Evolutionary conservation across 2,329 filamentous ascomycete species (phyloP), one percentile per base, ranked within the genome.

Genomic region (Monosporascus sp.): DNA sequence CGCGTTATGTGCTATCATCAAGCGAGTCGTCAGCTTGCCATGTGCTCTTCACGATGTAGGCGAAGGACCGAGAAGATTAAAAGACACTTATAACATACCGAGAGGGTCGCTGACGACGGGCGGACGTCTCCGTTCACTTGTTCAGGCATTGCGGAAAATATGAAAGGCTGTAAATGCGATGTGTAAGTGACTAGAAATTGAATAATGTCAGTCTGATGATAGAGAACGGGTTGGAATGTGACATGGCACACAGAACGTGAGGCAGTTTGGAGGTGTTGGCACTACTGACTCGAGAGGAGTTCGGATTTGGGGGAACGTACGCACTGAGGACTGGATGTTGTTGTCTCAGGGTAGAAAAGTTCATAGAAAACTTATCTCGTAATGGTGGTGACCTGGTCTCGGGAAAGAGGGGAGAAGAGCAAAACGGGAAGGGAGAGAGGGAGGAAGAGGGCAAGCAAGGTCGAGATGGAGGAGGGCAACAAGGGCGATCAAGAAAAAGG

Each of bases 1-100:
- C 86, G 87, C 63, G 85, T 79, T 58, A 97, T 80, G 69, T 97
- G 92, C 90, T 96, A 43, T 48, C 24, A 63, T 41, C 37, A 46
- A 48, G 53, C 38, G 53, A 53, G 57, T 63, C 9, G 31, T 35
- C 31, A 35, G 31, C 11, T 35, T 35, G 9, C 31, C 5, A 35
- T 35, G 11, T 35, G 9, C 31, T 35, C 11, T 1, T 5, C 31
- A 35, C 9, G 31, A 11, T 4, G 31, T 11, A 14, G 31, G 11
- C 14, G 11, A 14, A 35, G 11, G 31, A 35, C 11, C 9, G 14
- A 14, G 9, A 35, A 35, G 31, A 1, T 35, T 14, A 35, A 35
- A 11, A 35, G 31, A 35, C 14, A 35, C 31, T 22, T 36, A 9
- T 22, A 49, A 50, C 67, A 59, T 65, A 69, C 67, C 60, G 66